Conservation (phyloP, 1,284 basidiomycete species). For the Lignosus rhinocerotis region DNA sequence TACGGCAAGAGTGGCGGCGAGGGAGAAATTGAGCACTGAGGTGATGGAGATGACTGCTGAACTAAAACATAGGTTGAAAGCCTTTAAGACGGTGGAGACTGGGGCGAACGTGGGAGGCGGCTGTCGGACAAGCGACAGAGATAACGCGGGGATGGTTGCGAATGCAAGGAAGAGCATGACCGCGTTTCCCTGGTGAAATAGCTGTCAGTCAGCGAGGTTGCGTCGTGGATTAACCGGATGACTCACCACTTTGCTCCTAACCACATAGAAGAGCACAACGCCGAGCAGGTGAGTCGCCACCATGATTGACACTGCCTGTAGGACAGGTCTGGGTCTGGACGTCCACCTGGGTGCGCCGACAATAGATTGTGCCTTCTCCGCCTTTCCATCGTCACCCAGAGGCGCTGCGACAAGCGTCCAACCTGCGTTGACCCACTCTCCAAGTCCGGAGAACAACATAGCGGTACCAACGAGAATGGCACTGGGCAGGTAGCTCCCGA, state of each 20-base stretch:
- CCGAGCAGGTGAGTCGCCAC: conserved; percentile 55
- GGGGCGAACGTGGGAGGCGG: conserved; percentile 37
- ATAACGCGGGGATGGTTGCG: conserved; percentile 26
- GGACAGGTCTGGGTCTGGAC: conserved; percentile 45
- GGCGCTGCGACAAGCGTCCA: conserved; percentile 42
- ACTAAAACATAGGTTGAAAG: conserved; percentile 73
- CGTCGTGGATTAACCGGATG: not conserved
- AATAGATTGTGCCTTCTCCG: not conserved
- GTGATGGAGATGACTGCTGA: conserved; percentile 84
- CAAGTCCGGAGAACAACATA: conserved; percentile 80
- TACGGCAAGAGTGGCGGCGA: conserved; percentile 70
- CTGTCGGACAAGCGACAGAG: conserved; percentile 22
- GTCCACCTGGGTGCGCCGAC: conserved; percentile 33
- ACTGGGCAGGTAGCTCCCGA: conserved; percentile 87
- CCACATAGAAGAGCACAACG: conserved; percentile 43
- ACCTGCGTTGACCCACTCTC: conserved; percentile 69
- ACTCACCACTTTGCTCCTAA: conserved; percentile 36
- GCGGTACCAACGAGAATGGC: conserved; percentile 80
- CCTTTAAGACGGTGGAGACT: conserved; percentile 56
- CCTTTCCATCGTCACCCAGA: conserved; percentile 29
- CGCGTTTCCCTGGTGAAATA: not conserved
- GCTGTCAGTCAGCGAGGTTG: not conserved
- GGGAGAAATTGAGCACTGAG: conserved; percentile 88
- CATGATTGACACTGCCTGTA: conserved; percentile 55
- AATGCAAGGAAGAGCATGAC: conserved; percentile 15